Evolutionary conservation across 2,329 filamentous ascomycete genomes (phyloP).

Genomic region (Thermothelomyces thermophilus): DNA sequence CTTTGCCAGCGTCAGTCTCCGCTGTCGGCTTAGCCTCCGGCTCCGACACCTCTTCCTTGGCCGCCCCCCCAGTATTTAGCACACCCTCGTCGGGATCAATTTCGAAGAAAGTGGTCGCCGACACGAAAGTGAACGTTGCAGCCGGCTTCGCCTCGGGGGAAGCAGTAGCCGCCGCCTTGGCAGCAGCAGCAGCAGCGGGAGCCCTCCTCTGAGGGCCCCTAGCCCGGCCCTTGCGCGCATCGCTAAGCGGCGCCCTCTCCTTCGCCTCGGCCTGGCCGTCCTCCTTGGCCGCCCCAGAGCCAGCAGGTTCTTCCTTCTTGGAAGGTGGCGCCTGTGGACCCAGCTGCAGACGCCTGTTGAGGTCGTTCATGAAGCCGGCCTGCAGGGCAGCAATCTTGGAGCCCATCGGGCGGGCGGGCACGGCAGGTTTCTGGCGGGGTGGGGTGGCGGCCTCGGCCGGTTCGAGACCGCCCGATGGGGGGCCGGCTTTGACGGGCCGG

Average conservation of each 20-base stretch:
- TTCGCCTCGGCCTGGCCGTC: conserved; percentile 48
- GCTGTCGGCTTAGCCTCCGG: conserved; percentile 3
- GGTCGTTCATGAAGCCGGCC: conserved; percentile 84
- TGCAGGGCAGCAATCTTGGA: conserved; percentile 88
- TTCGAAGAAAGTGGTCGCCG: conserved; percentile 44
- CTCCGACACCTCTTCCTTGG: conserved; percentile 7
- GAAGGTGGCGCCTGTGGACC: conserved; percentile 69
- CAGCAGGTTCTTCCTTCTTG: conserved; percentile 57
- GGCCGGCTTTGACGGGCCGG: conserved; percentile 52
- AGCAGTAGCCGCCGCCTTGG: conserved; percentile 21
- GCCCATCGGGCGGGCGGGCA: conserved; percentile 71
- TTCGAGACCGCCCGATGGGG: conserved; percentile 33
- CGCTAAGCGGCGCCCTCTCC: conserved; percentile 72
- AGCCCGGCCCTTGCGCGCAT: conserved; percentile 85
- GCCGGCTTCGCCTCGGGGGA: conserved; percentile 26
- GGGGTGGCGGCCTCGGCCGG: conserved; percentile 37
- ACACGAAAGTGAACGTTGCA: conserved; percentile 41
- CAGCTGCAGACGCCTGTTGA: conserved; percentile 81
- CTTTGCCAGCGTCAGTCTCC: neutral
- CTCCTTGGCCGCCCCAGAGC: conserved; percentile 42
- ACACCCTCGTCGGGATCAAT: conserved; percentile 46
- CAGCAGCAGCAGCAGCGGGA: conserved; percentile 29
- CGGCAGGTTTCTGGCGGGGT: conserved; percentile 67
- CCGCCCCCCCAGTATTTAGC: conserved; percentile 32
- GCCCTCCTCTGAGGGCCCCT: conserved; percentile 65